A percentile compares a stretch with the other conserved stretches of the same genome.
phyloP scores from a whole-genome alignment of 1,284 basidiomycete species.

The Anthracocystis walkeri region DNA sequence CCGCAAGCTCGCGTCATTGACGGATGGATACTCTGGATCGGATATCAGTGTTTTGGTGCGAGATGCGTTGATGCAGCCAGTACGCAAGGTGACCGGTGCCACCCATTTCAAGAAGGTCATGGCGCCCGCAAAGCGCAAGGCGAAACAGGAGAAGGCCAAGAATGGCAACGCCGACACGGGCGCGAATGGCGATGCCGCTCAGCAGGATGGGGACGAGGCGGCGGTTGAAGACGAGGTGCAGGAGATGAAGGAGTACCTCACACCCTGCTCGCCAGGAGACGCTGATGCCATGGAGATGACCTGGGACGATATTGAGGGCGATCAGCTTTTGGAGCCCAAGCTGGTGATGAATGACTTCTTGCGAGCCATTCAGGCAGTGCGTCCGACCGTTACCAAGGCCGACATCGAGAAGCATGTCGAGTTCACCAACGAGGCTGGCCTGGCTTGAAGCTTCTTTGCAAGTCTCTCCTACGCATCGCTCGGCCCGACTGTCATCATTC shows the following conservation, averaged over 20 bases:
- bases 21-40: conserved; percentile 93
- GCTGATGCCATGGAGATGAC: conserved; percentile 85
- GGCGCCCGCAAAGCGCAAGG: conserved; percentile 56
- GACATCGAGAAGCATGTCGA: conserved; percentile 89
- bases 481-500: not conserved
- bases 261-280: conserved; percentile 95
- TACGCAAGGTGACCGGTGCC: conserved; percentile 92
- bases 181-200: conserved; percentile 40
- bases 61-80: conserved; percentile 98
- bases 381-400: conserved; percentile 87
- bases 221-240: conserved; percentile 68
- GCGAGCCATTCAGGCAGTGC: conserved; percentile 82
- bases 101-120: conserved; percentile 87
- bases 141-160: conserved; percentile 39
- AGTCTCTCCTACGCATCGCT: not conserved
- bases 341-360: conserved; percentile 79
- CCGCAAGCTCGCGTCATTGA: conserved; percentile 82
- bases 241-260: conserved; percentile 75
- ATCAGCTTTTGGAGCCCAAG: conserved; percentile 78
- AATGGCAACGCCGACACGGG: conserved; percentile 47
- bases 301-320: conserved; percentile 92
- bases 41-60: conserved; percentile 95
- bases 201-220: conserved; percentile 36
- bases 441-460: conserved; percentile 45
- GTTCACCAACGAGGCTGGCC: conserved; percentile 84